Percentiles rank a stretch among this genome's conserved stretches.
phyloP scores from a whole-genome alignment of 306 rosid genomes.

The Sindora glabra region DNA sequence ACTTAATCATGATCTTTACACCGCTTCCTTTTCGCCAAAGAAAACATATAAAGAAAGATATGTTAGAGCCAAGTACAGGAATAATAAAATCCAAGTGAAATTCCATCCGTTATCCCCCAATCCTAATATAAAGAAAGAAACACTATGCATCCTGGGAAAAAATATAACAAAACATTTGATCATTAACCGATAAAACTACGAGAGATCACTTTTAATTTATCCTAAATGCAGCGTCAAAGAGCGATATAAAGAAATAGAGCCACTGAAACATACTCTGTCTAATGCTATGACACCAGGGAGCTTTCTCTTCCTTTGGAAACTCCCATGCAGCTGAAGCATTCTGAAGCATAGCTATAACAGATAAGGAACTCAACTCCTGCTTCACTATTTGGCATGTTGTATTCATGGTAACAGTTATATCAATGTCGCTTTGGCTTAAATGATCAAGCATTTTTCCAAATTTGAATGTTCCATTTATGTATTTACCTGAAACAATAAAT shows the following conservation, averaged over 20 bases:
- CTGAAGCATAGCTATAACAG: conserved; percentile 37
- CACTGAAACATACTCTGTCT: conserved; percentile 65
- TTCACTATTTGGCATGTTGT: conserved; percentile 45
- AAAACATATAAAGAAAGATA: neutral
- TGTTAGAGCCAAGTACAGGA: neutral
- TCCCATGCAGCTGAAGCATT: conserved; percentile 88
- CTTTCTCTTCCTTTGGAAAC: conserved; percentile 78
- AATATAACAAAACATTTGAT: neutral
- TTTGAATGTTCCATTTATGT: conserved; percentile 41
- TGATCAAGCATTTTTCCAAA: conserved; percentile 57
- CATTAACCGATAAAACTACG: too few relatives aligned
- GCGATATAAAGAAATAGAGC: conserved; percentile 7
- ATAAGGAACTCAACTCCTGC: conserved; percentile 38
- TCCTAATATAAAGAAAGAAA: neutral
- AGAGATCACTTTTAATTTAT: neutral
- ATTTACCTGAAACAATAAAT: conserved; percentile 31
- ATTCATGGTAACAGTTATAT: conserved; percentile 59
- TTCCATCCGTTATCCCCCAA: neutral
- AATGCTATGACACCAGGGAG: conserved; percentile 77
- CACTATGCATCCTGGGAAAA: neutral
- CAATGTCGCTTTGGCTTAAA: conserved; percentile 40
- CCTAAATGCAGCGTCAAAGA: neutral
- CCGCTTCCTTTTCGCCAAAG: neutral
- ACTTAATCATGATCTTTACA: neutral
- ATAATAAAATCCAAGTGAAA: too few relatives aligned